A percentile compares a stretch with the other conserved stretches of the same genome.
Evolutionary conservation across 768 basidiomycete genomes (phyloP).

Genomic region (Candolleomyces efflorescens): DNA sequence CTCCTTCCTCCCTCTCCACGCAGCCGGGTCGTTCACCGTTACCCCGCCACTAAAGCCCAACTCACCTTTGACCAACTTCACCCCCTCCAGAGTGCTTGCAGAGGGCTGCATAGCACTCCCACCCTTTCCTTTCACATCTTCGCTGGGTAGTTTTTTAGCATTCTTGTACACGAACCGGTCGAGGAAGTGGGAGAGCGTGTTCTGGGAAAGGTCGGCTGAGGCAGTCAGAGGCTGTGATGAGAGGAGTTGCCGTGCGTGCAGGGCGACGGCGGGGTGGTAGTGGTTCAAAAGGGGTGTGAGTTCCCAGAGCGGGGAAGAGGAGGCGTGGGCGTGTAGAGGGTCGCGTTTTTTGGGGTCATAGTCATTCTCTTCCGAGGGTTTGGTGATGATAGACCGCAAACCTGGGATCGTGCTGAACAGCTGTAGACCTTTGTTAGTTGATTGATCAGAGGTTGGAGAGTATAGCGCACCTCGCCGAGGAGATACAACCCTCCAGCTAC

Average conservation of each 20-base stretch:
- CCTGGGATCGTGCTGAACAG: slow-evolving; percentile 41
- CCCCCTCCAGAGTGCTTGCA: slow-evolving; percentile 61
- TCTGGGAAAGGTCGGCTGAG: slow-evolving; percentile 83
- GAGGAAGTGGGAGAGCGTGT: slow-evolving; percentile 92
- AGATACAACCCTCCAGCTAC: slow-evolving; percentile 85
- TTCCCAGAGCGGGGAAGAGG: slow-evolving; percentile 82
- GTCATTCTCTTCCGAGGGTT: slow-evolving; percentile 12
- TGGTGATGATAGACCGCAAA: slow-evolving; percentile 33
- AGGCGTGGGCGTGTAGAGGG: slow-evolving; percentile 81
- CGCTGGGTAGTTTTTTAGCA: slow-evolving; percentile 59
- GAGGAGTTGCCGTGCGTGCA: slow-evolving; percentile 84
- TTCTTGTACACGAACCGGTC: slow-evolving; percentile 98
- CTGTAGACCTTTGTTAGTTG: slow-evolving; percentile 20
- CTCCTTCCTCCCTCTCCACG: slow-evolving; percentile 57
- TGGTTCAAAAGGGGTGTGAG: slow-evolving; percentile 84
- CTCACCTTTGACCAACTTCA: slow-evolving; percentile 68
- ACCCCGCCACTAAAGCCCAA: slow-evolving; percentile 30
- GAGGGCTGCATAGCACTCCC: slow-evolving; percentile 95
- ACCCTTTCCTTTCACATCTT: slow-evolving; percentile 52
- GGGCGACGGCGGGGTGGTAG: slow-evolving; percentile 86
- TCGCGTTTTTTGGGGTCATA: slow-evolving; percentile 93
- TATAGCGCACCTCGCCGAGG: slow-evolving; percentile 70
- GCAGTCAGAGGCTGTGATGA: slow-evolving; percentile 69
- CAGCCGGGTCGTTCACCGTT: slow-evolving; percentile 70
- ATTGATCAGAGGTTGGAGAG: background rate